These are phyloP conservation scores for Cladosporium sp. DNA, from an alignment of 2,329 filamentous ascomycete genomes.

Conservation along the genomic window DNA sequence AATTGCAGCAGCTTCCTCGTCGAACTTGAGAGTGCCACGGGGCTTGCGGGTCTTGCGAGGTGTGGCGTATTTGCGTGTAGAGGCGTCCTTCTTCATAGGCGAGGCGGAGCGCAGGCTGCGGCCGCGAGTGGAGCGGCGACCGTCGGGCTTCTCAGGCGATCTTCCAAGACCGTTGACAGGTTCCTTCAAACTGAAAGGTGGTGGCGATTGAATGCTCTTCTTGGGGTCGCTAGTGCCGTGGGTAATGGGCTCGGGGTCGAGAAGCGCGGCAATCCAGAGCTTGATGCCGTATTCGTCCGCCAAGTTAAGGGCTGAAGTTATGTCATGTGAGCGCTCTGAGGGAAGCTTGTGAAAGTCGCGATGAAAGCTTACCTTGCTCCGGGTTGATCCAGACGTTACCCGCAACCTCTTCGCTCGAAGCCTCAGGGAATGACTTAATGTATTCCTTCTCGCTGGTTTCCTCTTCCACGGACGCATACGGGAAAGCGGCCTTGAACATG, in stretches of 20 bases:
- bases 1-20: slow-evolving; percentile 31
- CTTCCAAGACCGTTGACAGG: slow-evolving; percentile 34
- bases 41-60: slow-evolving; percentile 57
- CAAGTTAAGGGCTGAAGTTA: slow-evolving; percentile 68
- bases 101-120: slow-evolving; percentile 63
- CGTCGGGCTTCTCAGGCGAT: slow-evolving; percentile 31
- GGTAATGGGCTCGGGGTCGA: slow-evolving; percentile 81
- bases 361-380: slow-evolving; percentile 57
- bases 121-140: slow-evolving; percentile 37
- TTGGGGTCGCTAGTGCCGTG: slow-evolving; percentile 60
- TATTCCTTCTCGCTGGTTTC: slow-evolving; percentile 77
- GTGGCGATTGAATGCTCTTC: slow-evolving; percentile 77
- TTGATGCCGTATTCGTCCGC: slow-evolving; percentile 84
- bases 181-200: slow-evolving; percentile 61
- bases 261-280: slow-evolving; percentile 86
- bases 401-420: slow-evolving; percentile 87
- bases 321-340: slow-evolving; percentile 21
- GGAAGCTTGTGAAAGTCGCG: slow-evolving; percentile 18
- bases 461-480: slow-evolving; percentile 66
- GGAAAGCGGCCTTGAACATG: slow-evolving; percentile 91
- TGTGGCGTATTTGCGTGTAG: slow-evolving; percentile 52
- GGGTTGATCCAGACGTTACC: slow-evolving; percentile 97
- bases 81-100: slow-evolving; percentile 39
- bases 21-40: slow-evolving; percentile 36
- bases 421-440: slow-evolving; percentile 79